phyloP scores from a whole-genome alignment of 2,329 filamentous ascomycete genomes.

The Colletotrichum sp. region DNA sequence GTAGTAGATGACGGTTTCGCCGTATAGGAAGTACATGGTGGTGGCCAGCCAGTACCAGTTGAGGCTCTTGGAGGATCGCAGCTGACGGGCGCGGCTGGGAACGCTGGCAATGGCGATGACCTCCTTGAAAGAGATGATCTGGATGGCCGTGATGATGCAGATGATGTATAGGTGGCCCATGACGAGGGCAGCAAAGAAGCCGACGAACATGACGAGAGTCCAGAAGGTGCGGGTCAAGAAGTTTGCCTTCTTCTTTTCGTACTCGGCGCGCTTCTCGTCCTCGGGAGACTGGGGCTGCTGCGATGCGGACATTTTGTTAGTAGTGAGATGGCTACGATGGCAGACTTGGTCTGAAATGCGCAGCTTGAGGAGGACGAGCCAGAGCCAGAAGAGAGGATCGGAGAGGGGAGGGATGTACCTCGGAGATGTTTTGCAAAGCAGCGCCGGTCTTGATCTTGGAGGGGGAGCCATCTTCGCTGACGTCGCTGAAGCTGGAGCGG shows the following conservation, averaged over 20 bases:
- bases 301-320: not conserved
- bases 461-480: conserved; percentile 63
- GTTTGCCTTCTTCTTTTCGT: conserved; percentile 98
- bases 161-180: conserved; percentile 98
- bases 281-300: conserved; percentile 47
- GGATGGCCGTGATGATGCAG: conserved; percentile 87
- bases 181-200: conserved; percentile 92
- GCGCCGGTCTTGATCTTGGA: conserved; percentile 22
- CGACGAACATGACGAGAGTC: conserved; percentile 96
- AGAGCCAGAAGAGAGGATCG: not conserved
- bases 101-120: conserved; percentile 98
- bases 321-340: not conserved
- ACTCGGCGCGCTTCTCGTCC: conserved; percentile 64
- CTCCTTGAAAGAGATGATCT: conserved; percentile 98
- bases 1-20: conserved; percentile 99
- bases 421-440: conserved; percentile 41
- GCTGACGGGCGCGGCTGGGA: conserved; percentile 85
- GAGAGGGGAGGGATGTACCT: conserved; percentile 29
- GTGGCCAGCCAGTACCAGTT: conserved; percentile 99
- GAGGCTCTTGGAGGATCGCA: conserved; percentile 92
- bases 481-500: conserved; percentile 75
- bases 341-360: not conserved
- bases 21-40: conserved; percentile 99
- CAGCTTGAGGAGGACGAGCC: not conserved
- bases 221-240: conserved; percentile 97